A percentile compares a stretch with the other conserved stretches of the same genome.
Evolutionary conservation across 2,329 filamentous ascomycete species (phyloP).

Genomic region (Pestalotiopsis sp.): DNA sequence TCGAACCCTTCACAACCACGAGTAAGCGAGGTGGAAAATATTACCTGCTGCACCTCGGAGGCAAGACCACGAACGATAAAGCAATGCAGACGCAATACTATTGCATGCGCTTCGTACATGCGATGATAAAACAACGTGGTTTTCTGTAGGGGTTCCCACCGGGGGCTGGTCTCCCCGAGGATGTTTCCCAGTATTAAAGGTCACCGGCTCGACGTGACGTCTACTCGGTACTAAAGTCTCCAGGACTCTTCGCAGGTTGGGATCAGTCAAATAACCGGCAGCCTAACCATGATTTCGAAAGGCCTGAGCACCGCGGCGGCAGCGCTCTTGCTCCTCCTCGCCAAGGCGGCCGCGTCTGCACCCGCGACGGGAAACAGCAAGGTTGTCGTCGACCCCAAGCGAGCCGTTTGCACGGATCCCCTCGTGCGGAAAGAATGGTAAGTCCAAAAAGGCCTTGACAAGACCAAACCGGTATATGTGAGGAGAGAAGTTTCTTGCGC

Average conservation of each 20-base stretch:
- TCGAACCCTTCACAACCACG: neutral
- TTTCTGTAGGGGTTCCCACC: too few relatives aligned
- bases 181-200: neutral
- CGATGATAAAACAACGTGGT: too few relatives aligned
- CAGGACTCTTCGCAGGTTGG: neutral
- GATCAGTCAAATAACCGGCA: too few relatives aligned
- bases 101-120: too few relatives aligned
- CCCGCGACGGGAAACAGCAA: neutral
- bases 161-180: neutral
- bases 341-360: neutral
- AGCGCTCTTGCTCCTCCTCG: neutral
- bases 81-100: neutral
- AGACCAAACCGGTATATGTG: too few relatives aligned
- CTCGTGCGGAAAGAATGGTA: conserved; percentile 12
- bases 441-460: neutral
- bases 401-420: conserved; percentile 1
- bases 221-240: neutral
- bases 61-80: neutral
- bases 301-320: neutral
- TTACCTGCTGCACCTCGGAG: neutral
- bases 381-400: neutral
- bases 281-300: neutral
- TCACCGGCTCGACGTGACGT: neutral
- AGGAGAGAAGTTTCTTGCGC: neutral
- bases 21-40: neutral